These are phyloP conservation scores for Candida khao-thaluensis DNA, from an alignment of 805 yeast genomes.

Conservation along the genomic window DNA sequence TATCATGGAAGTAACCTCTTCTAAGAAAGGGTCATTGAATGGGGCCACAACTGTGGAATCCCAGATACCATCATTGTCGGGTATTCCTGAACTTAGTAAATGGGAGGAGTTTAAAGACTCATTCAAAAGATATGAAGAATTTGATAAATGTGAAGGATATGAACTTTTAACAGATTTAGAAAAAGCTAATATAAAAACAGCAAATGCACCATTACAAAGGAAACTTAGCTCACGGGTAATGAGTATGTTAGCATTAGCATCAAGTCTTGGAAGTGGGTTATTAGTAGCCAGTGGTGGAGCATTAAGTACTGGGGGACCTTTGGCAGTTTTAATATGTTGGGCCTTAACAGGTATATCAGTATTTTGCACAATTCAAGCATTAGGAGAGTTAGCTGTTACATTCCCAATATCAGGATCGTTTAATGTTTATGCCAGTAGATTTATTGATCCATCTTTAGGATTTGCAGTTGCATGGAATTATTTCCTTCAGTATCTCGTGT, in stretches of 20 bases:
- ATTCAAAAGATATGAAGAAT: slow-evolving; percentile 35
- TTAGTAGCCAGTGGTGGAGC: slow-evolving; percentile 43
- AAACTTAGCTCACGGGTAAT: slow-evolving; percentile 35
- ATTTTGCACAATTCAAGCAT: slow-evolving; percentile 39
- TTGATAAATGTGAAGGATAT: slow-evolving; percentile 21
- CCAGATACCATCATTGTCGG: no score
- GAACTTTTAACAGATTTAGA: slow-evolving; percentile 34
- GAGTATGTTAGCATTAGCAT: slow-evolving; percentile 46
- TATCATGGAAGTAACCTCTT: no score
- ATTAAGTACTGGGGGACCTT: slow-evolving; percentile 38
- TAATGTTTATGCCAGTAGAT: slow-evolving; percentile 59
- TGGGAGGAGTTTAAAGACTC: slow-evolving; percentile 51
- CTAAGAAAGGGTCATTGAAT: no score
- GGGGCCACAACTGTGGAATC: no score
- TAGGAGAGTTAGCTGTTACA: slow-evolving; percentile 48
- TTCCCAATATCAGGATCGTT: slow-evolving; percentile 44
- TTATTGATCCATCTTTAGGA: slow-evolving; percentile 67
- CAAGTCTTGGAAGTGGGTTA: slow-evolving; percentile 44
- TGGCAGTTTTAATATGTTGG: slow-evolving; percentile 40
- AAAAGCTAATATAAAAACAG: slow-evolving; percentile 38
- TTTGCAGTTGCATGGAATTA: slow-evolving; percentile 75
- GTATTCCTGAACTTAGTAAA: no score
- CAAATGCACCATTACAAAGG: slow-evolving; percentile 38
- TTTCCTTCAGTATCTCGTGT: slow-evolving; percentile 54
- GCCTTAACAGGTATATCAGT: slow-evolving; percentile 35